Evolutionary conservation across 1,284 basidiomycete genomes (phyloP).

Genomic region (Cryptococcus hybrid): DNA sequence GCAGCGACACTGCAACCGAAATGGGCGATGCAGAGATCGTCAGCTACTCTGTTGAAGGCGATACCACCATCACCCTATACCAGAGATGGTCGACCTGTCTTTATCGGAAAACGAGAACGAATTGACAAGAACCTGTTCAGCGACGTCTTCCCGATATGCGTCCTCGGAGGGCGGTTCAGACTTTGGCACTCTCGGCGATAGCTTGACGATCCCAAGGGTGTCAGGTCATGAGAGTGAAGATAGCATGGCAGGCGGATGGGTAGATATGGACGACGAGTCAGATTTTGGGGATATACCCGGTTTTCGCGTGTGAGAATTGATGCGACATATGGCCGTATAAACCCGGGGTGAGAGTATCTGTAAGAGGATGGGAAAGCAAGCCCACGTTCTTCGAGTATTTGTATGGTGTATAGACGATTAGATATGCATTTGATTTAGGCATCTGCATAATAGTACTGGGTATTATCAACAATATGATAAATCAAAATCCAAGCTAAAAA

Average conservation of each 20-base stretch:
- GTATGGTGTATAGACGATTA: conserved; percentile 26
- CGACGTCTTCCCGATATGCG: conserved; percentile 38
- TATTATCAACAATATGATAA: neutral
- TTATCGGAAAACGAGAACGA: neutral
- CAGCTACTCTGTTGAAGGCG: conserved; percentile 17
- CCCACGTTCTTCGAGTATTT: conserved; percentile 50
- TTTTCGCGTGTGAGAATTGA: neutral
- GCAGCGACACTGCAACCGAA: conserved; percentile 25
- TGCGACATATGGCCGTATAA: neutral
- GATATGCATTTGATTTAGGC: neutral
- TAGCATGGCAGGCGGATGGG: conserved; percentile 3
- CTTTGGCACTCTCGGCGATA: conserved; percentile 23
- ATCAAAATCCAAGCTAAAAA: neutral
- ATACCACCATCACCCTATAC: conserved; percentile 16
- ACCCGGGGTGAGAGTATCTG: neutral
- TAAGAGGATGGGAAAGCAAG: conserved; percentile 29
- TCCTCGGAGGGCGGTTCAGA: conserved; percentile 38
- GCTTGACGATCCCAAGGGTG: conserved; percentile 16
- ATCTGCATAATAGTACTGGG: neutral
- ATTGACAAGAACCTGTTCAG: conserved; percentile 18
- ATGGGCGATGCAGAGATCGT: conserved; percentile 17
- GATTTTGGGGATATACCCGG: conserved; percentile 10
- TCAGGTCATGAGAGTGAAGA: neutral
- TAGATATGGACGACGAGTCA: conserved; percentile 6
- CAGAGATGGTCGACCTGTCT: conserved; percentile 3